Conservation (phyloP, 192 early-diverging fungal genomes). For the Coemansia sp. region DNA sequence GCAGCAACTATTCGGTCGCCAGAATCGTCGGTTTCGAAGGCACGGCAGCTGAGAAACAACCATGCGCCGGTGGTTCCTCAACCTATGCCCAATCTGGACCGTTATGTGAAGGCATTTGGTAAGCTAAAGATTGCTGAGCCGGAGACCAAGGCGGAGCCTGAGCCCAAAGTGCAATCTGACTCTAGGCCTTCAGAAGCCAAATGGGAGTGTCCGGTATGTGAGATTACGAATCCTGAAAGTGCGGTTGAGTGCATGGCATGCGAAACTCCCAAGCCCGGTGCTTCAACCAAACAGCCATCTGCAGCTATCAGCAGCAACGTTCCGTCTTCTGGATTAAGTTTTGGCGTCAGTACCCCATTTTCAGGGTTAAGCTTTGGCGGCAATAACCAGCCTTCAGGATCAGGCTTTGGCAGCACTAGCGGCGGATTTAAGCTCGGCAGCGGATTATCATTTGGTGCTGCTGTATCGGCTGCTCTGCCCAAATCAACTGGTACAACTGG, state of each 20-base stretch:
- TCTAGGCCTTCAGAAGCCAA: not conserved
- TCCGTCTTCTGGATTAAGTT: not conserved
- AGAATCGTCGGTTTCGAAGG: conserved; percentile 1
- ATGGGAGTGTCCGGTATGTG: conserved; percentile 31
- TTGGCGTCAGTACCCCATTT: too few relatives aligned
- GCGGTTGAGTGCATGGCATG: conserved; percentile 23
- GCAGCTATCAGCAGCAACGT: not conserved
- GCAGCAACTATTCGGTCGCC: conserved; percentile 22
- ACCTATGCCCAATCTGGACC: conserved; percentile 47
- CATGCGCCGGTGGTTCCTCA: not conserved
- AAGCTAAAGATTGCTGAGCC: conserved; percentile 32
- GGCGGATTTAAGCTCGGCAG: conserved; percentile 25
- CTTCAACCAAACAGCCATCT: not conserved
- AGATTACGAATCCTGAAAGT: conserved; percentile 13
- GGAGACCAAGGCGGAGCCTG: conserved; percentile 8
- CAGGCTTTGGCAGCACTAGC: not conserved
- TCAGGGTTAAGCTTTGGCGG: not conserved
- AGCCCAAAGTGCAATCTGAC: not conserved
- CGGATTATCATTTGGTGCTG: conserved; percentile 15
- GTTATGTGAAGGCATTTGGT: conserved; percentile 46
- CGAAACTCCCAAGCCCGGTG: conserved; percentile 27
- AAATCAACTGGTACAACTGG: not conserved
- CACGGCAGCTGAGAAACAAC: not conserved
- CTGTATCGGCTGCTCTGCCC: not conserved
- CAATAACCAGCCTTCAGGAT: not conserved